These are phyloP conservation scores for Albugo laibachii DNA, from an alignment of 352 stramenopile species.

Conservation along the genomic window DNA sequence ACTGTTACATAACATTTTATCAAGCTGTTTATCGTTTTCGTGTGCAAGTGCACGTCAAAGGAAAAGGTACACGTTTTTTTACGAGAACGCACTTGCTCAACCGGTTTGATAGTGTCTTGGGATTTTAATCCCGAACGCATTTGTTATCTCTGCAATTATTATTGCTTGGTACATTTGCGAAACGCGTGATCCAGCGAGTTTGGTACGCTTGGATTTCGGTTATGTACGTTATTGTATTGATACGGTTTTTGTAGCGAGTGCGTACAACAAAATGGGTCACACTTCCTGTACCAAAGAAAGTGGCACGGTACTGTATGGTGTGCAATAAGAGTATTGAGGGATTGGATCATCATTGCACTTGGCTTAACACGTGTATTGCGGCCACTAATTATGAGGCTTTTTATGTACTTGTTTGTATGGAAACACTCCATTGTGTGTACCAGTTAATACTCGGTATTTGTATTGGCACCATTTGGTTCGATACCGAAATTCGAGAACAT, in stretches of 20 bases:
- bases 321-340: constrained; percentile 68
- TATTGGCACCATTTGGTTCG: constrained; percentile 54
- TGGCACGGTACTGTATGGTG: constrained; percentile 57
- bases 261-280: constrained; percentile 13
- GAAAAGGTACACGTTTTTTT: constrained; percentile 10
- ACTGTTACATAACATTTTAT: background rate
- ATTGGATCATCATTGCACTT: constrained; percentile 74
- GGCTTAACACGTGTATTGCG: constrained; percentile 74
- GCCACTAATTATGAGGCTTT: constrained; percentile 74
- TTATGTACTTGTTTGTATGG: constrained; percentile 45
- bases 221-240: background rate
- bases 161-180: constrained; percentile 52
- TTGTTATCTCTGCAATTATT: constrained; percentile 32
- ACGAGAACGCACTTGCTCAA: constrained; percentile 30
- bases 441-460: constrained; percentile 51
- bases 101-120: background rate
- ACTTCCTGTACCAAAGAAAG: constrained; percentile 31
- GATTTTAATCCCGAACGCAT: constrained; percentile 40
- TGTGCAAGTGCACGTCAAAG: constrained; percentile 1
- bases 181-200: constrained; percentile 21
- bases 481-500: constrained; percentile 4
- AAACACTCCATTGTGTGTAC: constrained; percentile 30
- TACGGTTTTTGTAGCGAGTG: constrained; percentile 10
- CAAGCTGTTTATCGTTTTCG: constrained; percentile 48
- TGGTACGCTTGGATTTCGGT: background rate